A percentile compares a stretch with the other conserved stretches of the same genome.
Evolutionary conservation across 345 rosid genomes (phyloP).

Genomic region (sweet orange (Citrus sinensis)): DVS_A1.0 CM039162.1:21047001-21047500

Average conservation of each 20-base stretch:
- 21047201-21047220: too few species aligned
- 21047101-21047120: constrained; percentile 94
- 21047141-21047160: constrained; percentile 97
- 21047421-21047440: constrained; percentile 88
- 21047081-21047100: background rate
- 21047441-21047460: constrained; percentile 92
- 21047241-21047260: too few species aligned
- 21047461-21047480: constrained; percentile 54
- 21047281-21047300: too few species aligned
- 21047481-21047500: background rate
- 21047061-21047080: too few species aligned
- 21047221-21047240: too few species aligned
- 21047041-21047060: background rate
- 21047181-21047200: too few species aligned
- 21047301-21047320: too few species aligned
- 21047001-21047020: background rate
- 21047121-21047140: constrained; percentile 94
- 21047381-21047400: too few species aligned
- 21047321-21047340: too few species aligned
- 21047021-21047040: background rate
- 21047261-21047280: too few species aligned
- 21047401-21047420: constrained; percentile 37
- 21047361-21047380: too few species aligned
- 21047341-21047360: too few species aligned
- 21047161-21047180: constrained; percentile 57